Base-by-base conservation (phyloP, 495 filamentous ascomycete genomes). In the Elasticomyces elasticus region DNA sequence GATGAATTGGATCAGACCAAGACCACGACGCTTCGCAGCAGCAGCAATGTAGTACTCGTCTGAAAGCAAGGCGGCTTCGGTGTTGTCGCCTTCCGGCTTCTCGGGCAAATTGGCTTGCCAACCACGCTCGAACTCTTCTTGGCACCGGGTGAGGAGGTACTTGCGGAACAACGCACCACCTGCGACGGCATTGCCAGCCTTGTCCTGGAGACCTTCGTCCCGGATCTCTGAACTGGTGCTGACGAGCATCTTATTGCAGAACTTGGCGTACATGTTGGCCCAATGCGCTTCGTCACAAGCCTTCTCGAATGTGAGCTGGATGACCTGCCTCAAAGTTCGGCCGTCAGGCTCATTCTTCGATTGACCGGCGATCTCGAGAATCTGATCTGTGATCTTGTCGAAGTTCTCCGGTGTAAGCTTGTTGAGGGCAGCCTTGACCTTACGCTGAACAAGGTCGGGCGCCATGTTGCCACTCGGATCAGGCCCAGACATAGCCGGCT, bases 351-450 rank as follows among this genome's bases (percentile, higher is more conserved):
- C 92, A 64, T 91, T 84, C 77, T 94, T 95, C 28, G 92, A 97
- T 65, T 99, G 92, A 10, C 79, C 83, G 30, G 91, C 88, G 62
- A 99, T 97, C 33, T 83, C 79, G 24, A 97, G 77, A 50, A 99
- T 95, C 69, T 97, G 89, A 47, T 86, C 83, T 19, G 92, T 76
- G 54, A 99, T 95, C 75, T 84, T 88, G 61, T 96, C 89, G 67
- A 99, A 99, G 63, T 96, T 97, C 72, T 97, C 92, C 0, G 92
- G 92, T 0, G 92, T 96, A 94, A 99, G 97, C 84, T 97, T 97
- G 79, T 99, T 97, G 61, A 99, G 74, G 44, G 85, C 86, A 51
- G 88, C 86, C 80, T 99, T 99, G 65, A 97, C 94, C 80, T 97
- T 99, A 58, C 92, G 83, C 71, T 99, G 92, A 59, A 99, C 92